Conservation (phyloP, 768 basidiomycete species). For the Neoboletus brunneissimus region DNA sequence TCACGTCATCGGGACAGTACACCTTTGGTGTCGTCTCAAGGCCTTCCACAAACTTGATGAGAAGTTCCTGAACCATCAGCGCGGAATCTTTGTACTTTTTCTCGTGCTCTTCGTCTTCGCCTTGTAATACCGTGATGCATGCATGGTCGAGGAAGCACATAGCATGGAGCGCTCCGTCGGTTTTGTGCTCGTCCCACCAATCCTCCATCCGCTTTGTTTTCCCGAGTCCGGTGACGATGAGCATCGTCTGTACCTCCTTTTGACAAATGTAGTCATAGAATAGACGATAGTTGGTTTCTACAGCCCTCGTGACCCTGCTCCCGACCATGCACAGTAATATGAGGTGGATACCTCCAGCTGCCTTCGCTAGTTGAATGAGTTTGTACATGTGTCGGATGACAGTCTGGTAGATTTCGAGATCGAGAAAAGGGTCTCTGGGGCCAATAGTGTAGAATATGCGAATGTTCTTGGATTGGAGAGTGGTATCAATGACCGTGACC, state of each 20-base stretch:
- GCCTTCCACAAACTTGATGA: constrained; percentile 9
- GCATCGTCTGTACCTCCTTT: constrained; percentile 33
- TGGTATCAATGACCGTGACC: constrained; percentile 23
- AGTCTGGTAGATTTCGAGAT: constrained; percentile 15
- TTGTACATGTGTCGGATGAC: constrained; percentile 25
- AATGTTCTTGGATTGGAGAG: constrained; percentile 19
- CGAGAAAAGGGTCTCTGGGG: constrained; percentile 29
- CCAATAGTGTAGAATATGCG: constrained; percentile 32
- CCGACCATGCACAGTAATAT: constrained; percentile 40
- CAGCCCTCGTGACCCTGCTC: constrained; percentile 32
- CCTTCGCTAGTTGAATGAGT: constrained; percentile 26
- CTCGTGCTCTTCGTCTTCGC: constrained; percentile 17
- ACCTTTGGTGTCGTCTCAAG: neutral
- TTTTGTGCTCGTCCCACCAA: constrained; percentile 32
- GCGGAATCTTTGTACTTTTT: constrained; percentile 18
- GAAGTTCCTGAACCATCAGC: constrained; percentile 6
- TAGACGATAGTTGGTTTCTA: constrained; percentile 36
- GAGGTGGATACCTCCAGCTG: constrained; percentile 36
- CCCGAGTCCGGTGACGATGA: constrained; percentile 41
- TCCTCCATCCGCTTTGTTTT: constrained; percentile 29
- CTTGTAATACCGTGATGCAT: constrained; percentile 30
- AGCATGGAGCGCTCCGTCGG: constrained; percentile 3
- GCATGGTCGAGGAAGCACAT: constrained; percentile 22
- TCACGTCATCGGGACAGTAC: constrained; percentile 7
- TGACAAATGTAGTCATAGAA: constrained; percentile 39